These are phyloP conservation scores for Clavulina sp. DNA, from an alignment of 768 basidiomycete genomes.

Conservation along the genomic window DNA sequence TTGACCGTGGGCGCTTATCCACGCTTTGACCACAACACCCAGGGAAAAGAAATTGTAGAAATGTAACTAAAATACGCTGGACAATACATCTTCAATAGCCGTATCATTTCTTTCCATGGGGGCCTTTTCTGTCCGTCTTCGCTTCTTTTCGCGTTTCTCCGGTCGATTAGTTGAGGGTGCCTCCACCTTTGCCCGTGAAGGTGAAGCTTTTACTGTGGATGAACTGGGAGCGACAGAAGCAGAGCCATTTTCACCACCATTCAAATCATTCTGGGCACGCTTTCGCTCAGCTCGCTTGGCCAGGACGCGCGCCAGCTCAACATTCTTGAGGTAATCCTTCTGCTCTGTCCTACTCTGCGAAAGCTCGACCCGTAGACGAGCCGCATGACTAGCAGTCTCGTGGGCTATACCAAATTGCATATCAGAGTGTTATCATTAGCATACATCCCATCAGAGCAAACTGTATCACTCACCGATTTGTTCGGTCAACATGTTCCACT, in stretches of 20 bases:
- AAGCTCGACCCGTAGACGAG: conserved; percentile 81
- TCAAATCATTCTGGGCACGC: conserved; percentile 12
- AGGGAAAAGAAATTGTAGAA: background rate
- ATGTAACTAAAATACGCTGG: too few species aligned
- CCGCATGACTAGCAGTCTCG: conserved; percentile 74
- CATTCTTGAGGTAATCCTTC: conserved; percentile 81
- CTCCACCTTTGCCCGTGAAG: background rate
- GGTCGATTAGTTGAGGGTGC: background rate
- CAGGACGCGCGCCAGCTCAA: conserved; percentile 76
- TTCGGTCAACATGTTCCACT: conserved; percentile 97
- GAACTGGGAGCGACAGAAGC: too few species aligned
- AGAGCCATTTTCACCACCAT: background rate
- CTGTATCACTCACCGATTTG: conserved; percentile 65
- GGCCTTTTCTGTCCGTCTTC: background rate
- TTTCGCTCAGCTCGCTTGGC: conserved; percentile 60
- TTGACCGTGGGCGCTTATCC: too few species aligned
- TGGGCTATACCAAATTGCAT: conserved; percentile 41
- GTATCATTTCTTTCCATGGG: background rate
- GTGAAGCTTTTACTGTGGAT: background rate
- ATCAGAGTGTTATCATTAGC: background rate
- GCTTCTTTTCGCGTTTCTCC: background rate
- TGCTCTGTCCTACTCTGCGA: conserved; percentile 79
- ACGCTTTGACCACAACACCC: too few species aligned
- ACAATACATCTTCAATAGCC: too few species aligned
- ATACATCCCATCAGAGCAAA: background rate